Evolutionary conservation across 1,284 basidiomycete species (phyloP), one percentile per base, ranked within the genome.

Genomic region (Fomes fomentarius): DNA sequence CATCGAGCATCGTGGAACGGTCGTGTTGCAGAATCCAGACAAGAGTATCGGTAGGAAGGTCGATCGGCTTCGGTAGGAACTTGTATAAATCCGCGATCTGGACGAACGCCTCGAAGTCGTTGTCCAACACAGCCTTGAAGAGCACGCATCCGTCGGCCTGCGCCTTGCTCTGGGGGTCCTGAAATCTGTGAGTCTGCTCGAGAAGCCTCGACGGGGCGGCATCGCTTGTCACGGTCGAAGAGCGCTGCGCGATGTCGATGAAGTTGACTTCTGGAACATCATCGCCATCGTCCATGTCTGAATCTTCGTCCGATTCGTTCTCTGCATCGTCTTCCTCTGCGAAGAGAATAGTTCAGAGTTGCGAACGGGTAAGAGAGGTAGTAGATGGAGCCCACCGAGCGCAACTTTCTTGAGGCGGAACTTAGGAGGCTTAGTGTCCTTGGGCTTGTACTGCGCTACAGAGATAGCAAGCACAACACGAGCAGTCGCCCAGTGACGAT

Each of bases 401-500:
- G 66, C 62, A 25, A 78, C 62, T 25, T 61, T 64, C 2, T 65
- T 60, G 2, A 56, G n/a, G 10, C 63, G 68, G 58, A 79, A 78
- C 28, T 69, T 69, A 45, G 42, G 28, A 1, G 48, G 56, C 7
- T 72, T 66, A 2, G 71, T 65, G 5, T 76, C 71, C 0, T 71
- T 62, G 2, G 75, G 71, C 19, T 75, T 68, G 57, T 82, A 80
- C 63, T 85, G 83, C 5, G 82, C 77, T 7, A 68, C 66, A 8
- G 80, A 75, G 54, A 84, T 82, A 1, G 78, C 77, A 31, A 84
- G 63, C 10, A 85, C 72, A 8, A 84, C 67, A 17, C 74, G 75
- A 1, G 80, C 82, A 1, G 82, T 82, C 4, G 74, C 71, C 82
- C 83, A 85, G 21, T 74, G 75, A 10, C 79, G 73, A 10, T 72